phyloP scores from a whole-genome alignment of 2,329 filamentous ascomycete genomes.

The Celoporthe dispersa region DNA sequence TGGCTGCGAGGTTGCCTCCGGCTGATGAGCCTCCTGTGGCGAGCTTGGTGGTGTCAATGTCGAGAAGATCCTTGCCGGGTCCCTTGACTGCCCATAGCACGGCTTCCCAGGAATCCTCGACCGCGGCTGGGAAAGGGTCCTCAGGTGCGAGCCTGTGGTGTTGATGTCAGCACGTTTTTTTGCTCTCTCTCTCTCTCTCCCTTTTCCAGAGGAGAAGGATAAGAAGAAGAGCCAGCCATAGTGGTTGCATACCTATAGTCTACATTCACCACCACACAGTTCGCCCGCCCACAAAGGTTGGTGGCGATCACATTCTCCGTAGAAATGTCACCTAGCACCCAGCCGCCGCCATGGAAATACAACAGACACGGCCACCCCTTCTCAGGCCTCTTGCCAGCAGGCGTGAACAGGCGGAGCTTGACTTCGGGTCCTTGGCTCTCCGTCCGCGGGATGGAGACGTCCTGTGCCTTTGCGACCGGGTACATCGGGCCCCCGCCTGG shows the following conservation, averaged over 20 bases:
- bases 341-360: conserved; percentile 63
- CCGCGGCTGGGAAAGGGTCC: conserved; percentile 58
- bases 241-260: conserved; percentile 55
- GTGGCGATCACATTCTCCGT: conserved; percentile 62
- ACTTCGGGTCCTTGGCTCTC: conserved; percentile 53
- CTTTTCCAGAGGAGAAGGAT: background rate
- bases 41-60: conserved; percentile 44
- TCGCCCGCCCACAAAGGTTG: conserved; percentile 54
- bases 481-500: conserved; percentile 55
- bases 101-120: conserved; percentile 61
- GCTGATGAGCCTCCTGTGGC: conserved; percentile 38
- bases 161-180: conserved; percentile 12
- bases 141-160: conserved; percentile 57
- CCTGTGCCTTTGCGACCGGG: conserved; percentile 50
- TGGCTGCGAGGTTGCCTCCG: conserved; percentile 35
- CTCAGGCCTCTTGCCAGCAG: conserved; percentile 46
- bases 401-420: conserved; percentile 55
- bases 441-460: conserved; percentile 47
- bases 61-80: conserved; percentile 36
- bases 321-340: conserved; percentile 61
- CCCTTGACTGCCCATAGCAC: conserved; percentile 49
- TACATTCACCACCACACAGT: conserved; percentile 58
- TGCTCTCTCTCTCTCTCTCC: background rate
- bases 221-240: background rate
- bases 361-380: conserved; percentile 59